Evolutionary conservation across 768 basidiomycete genomes (phyloP).

Genomic region (Strobilomyces dryophilus): DNA sequence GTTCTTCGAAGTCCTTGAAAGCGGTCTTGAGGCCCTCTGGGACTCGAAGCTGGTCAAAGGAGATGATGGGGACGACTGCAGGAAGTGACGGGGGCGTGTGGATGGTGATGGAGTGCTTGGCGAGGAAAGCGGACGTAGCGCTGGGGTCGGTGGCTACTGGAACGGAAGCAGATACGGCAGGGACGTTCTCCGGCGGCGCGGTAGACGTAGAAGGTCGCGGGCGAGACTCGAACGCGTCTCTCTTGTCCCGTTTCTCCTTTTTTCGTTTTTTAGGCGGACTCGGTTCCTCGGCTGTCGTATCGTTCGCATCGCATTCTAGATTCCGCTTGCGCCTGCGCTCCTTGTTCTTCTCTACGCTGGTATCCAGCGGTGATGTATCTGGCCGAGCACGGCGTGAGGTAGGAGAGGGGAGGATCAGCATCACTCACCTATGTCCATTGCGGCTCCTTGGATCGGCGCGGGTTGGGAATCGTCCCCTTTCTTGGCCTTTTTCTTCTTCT

Average conservation of each 20-base stretch:
- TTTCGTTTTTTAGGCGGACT: slow-evolving; percentile 24
- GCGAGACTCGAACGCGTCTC: not conserved
- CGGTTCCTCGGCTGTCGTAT: not conserved
- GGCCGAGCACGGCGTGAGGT: not conserved
- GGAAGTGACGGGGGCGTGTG: slow-evolving; percentile 45
- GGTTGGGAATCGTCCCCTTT: not conserved
- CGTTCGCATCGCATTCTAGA: slow-evolving; percentile 1
- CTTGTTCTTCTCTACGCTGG: slow-evolving; percentile 13
- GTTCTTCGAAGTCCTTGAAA: slow-evolving; percentile 72
- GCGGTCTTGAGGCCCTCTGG: slow-evolving; percentile 56
- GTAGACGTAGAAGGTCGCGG: not conserved
- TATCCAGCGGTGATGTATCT: slow-evolving; percentile 2
- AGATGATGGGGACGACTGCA: slow-evolving; percentile 59
- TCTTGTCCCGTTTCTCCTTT: slow-evolving; percentile 21
- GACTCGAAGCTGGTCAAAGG: slow-evolving; percentile 72
- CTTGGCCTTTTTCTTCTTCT: slow-evolving; percentile 8
- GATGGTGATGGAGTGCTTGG: slow-evolving; percentile 71
- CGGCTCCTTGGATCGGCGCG: not conserved
- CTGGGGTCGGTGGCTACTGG: slow-evolving; percentile 12
- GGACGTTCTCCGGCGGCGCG: slow-evolving; percentile 7
- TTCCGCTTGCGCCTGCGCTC: slow-evolving; percentile 25
- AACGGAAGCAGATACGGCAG: slow-evolving; percentile 14
- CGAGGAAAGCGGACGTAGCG: slow-evolving; percentile 62
- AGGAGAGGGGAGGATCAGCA: not conserved
- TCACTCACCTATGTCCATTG: slow-evolving; percentile 1